Conservation (phyloP, 768 basidiomycete genomes). For the Suillus bovinus region DNA sequence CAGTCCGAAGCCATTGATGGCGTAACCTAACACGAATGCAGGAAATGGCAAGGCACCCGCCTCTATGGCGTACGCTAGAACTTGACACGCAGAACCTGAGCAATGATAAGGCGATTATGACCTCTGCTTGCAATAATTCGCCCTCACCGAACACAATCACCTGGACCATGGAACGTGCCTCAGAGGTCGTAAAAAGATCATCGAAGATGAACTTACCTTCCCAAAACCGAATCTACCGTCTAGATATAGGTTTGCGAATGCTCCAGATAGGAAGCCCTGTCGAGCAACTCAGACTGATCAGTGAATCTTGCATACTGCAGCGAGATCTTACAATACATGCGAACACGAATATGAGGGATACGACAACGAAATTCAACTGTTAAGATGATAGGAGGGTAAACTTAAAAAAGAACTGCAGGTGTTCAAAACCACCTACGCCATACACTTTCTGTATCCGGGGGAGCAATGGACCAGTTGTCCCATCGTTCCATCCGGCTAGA, state of each 20-base stretch:
- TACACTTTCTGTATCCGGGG: slow-evolving; percentile 67
- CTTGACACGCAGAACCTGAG: slow-evolving; percentile 30
- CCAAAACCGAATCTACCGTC: slow-evolving; percentile 35
- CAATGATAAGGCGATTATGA: background rate
- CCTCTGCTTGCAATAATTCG: background rate
- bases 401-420: background rate
- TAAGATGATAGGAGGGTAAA: slow-evolving; percentile 4
- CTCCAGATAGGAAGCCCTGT: slow-evolving; percentile 35
- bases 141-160: slow-evolving; percentile 30
- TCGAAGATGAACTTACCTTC: slow-evolving; percentile 22
- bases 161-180: slow-evolving; percentile 7
- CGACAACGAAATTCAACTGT: slow-evolving; percentile 50
- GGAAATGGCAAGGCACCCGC: slow-evolving; percentile 46
- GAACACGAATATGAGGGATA: slow-evolving; percentile 58
- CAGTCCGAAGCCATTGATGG: slow-evolving; percentile 45
- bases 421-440: slow-evolving; percentile 32
- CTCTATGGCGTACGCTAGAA: slow-evolving; percentile 36
- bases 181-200: background rate
- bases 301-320: background rate
- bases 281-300: background rate
- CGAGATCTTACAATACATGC: slow-evolving; percentile 39
- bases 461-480: slow-evolving; percentile 70
- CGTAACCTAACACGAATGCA: slow-evolving; percentile 41
- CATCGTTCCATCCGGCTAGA: slow-evolving; percentile 79
- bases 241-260: slow-evolving; percentile 30